These are phyloP conservation scores for Fraxinus excelsior DNA, from an alignment of 257 asterid species.

Conservation along the genomic window DNA sequence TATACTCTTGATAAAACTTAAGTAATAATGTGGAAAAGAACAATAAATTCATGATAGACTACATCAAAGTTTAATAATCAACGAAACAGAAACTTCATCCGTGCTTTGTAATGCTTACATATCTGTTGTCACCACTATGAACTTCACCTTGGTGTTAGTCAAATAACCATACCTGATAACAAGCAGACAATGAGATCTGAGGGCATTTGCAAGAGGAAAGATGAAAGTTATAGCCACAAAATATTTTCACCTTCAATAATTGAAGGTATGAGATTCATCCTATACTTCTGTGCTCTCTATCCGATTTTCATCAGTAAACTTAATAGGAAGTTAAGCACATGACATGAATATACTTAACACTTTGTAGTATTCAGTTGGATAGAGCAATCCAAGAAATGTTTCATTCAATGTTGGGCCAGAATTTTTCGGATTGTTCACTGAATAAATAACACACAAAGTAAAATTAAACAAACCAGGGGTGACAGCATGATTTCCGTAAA, in stretches of 20 bases:
- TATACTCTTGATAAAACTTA: neutral
- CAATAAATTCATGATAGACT: neutral
- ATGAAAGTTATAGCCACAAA: neutral
- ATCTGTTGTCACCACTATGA: slow-evolving; percentile 91
- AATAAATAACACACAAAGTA: slow-evolving; percentile 21
- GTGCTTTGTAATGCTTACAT: slow-evolving; percentile 54
- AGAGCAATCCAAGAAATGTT: slow-evolving; percentile 95
- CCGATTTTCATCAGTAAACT: neutral
- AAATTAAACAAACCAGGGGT: neutral
- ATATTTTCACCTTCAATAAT: slow-evolving; percentile 5
- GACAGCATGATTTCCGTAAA: slow-evolving; percentile 11
- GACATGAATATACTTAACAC: slow-evolving; percentile 62
- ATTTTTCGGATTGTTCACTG: slow-evolving; percentile 99
- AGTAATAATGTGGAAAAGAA: neutral
- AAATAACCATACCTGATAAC: slow-evolving; percentile 84
- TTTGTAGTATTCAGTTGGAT: slow-evolving; percentile 97
- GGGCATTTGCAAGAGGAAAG: slow-evolving; percentile 14
- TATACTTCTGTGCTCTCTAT: neutral
- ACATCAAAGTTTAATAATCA: too few species aligned
- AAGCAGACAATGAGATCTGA: slow-evolving; percentile 21
- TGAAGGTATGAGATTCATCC: too few species aligned
- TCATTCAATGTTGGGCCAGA: slow-evolving; percentile 86
- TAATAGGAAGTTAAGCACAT: neutral
- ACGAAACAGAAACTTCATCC: neutral
- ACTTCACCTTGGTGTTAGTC: slow-evolving; percentile 98